Percentiles rank a stretch among this genome's conserved stretches.
Conservation (phyloP, 192 early-diverging fungal species). For the Thoreauomyces humboldtii region DNA sequence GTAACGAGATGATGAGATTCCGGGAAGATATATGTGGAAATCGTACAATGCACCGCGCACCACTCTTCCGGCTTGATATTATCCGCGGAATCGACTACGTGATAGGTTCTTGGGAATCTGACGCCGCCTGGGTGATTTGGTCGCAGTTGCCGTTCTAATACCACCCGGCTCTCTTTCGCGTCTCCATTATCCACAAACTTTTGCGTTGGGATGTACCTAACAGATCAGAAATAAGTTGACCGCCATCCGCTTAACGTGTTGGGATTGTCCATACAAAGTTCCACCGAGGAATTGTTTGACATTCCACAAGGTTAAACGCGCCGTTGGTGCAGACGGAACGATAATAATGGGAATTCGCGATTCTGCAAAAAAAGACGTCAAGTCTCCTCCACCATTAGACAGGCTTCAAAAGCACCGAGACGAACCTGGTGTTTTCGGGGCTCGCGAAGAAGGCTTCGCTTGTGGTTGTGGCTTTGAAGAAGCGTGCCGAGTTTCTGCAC, state of each 20-base stretch:
- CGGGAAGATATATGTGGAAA: not conserved
- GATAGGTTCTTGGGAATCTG: conserved; percentile 61
- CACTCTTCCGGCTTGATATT: conserved; percentile 74
- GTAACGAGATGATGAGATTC: not conserved
- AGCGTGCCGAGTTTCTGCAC: not conserved
- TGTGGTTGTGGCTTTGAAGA: not conserved
- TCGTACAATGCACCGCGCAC: conserved; percentile 40
- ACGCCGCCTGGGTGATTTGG: conserved; percentile 37
- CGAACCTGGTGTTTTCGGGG: not conserved
- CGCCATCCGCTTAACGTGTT: not conserved
- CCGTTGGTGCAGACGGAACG: conserved; percentile 81
- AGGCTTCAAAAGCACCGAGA: too few relatives aligned
- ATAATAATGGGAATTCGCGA: conserved; percentile 79
- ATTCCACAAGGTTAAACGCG: conserved; percentile 86
- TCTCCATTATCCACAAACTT: conserved; percentile 60
- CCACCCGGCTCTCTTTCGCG: conserved; percentile 63
- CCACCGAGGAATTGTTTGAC: conserved; percentile 79
- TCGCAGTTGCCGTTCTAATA: conserved; percentile 51
- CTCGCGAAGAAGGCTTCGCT: conserved; percentile 8
- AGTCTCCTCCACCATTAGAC: not conserved
- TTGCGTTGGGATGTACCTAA: conserved; percentile 62
- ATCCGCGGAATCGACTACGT: conserved; percentile 78
- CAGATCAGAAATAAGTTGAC: not conserved
- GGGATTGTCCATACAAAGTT: conserved; percentile 23
- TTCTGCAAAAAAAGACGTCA: conserved; percentile 9